A percentile compares a stretch with the other conserved stretches of the same genome.
These are phyloP conservation scores for Lactifluus pinguis DNA, from an alignment of 768 basidiomycete genomes.

Conservation along the genomic window DNA sequence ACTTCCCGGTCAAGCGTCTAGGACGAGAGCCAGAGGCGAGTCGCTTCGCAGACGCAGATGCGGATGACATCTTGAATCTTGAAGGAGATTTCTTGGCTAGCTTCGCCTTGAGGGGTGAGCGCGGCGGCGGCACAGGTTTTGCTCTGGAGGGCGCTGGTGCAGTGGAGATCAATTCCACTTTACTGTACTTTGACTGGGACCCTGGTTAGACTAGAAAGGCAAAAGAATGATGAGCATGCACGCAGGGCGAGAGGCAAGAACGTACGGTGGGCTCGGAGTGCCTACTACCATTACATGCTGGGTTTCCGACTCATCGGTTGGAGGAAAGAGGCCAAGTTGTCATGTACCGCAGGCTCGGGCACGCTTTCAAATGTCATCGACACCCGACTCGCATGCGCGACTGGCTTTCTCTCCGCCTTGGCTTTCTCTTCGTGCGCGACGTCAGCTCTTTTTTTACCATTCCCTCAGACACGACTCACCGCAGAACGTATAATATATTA, in stretches of 20 bases:
- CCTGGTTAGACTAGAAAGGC: background rate
- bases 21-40: slow-evolving; percentile 26
- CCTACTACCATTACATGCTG: background rate
- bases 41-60: slow-evolving; percentile 27
- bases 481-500: slow-evolving; percentile 2
- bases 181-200: too few relatives aligned
- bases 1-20: slow-evolving; percentile 17
- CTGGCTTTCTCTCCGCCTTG: slow-evolving; percentile 37
- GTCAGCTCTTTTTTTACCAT: background rate
- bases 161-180: too few relatives aligned
- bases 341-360: background rate
- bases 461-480: slow-evolving; percentile 29
- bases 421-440: slow-evolving; percentile 7
- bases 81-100: background rate
- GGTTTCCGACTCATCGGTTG: slow-evolving; percentile 24
- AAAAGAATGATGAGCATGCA: background rate
- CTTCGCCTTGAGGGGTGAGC: slow-evolving; percentile 3
- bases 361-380: background rate
- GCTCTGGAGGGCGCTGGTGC: background rate
- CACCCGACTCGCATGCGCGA: slow-evolving; percentile 24
- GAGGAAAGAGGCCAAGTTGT: slow-evolving; percentile 15
- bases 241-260: background rate
- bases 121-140: too few relatives aligned
- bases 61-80: slow-evolving; percentile 14
- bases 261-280: background rate